These are phyloP conservation scores for Plasmodium knowlesi DNA, from an alignment of 169 alveolate species.

Conservation along the genomic window DNA sequence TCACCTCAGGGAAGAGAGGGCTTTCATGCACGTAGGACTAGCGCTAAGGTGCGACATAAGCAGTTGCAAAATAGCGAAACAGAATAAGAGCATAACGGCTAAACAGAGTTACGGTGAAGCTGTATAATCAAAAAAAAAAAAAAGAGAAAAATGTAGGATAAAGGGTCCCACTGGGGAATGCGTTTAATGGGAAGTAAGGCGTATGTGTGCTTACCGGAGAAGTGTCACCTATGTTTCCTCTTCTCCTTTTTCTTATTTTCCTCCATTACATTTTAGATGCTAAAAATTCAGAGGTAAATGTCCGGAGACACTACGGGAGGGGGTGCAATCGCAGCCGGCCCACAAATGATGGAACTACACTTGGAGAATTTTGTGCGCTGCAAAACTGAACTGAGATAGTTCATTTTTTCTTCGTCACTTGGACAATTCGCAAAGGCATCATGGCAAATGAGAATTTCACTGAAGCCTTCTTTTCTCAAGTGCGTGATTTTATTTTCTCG, in stretches of 20 bases:
- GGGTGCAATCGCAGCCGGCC: neutral
- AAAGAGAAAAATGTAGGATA: neutral
- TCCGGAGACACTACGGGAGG: neutral
- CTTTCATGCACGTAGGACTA: neutral
- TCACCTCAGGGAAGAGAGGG: neutral
- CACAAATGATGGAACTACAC: neutral
- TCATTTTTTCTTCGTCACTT: conserved; percentile 44
- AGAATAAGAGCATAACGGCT: neutral
- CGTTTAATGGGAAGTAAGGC: neutral
- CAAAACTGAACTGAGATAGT: conserved; percentile 39
- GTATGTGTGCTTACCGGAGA: neutral
- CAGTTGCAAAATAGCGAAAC: conserved; percentile 4
- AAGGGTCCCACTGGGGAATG: neutral
- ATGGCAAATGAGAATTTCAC: conserved; percentile 46
- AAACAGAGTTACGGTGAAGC: neutral
- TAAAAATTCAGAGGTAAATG: conserved; percentile 7
- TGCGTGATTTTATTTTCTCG: conserved; percentile 31
- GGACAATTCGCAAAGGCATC: conserved; percentile 42
- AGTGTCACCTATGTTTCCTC: neutral
- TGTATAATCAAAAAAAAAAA: neutral
- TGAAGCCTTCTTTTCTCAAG: conserved; percentile 54
- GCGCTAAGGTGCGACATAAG: neutral
- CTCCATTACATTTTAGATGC: neutral
- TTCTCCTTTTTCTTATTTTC: neutral
- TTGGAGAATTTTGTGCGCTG: conserved; percentile 21